Evolutionary conservation across 345 rosid genomes (phyloP).

Genomic region (Zanthoxylum bungeanum): DNA sequence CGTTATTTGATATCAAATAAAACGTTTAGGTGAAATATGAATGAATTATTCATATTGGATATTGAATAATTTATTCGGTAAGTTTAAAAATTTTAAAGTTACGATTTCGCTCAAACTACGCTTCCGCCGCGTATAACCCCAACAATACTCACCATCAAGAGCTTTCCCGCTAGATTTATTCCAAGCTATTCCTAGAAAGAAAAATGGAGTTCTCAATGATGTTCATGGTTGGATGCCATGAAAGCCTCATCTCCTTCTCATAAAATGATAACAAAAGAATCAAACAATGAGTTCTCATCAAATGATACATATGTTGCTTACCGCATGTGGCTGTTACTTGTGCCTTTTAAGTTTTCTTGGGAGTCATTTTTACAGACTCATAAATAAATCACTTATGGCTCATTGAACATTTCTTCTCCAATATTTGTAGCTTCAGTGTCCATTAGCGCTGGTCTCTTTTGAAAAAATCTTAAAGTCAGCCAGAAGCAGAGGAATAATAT

Average conservation of each 20-base stretch:
- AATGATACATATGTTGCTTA: conserved; percentile 53
- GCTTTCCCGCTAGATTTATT: conserved; percentile 41
- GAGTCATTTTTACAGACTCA: not conserved
- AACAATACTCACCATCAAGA: conserved; percentile 49
- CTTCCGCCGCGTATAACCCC: too few species aligned
- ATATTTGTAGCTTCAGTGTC: conserved; percentile 68
- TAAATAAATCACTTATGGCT: not conserved
- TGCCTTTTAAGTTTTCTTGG: conserved; percentile 3
- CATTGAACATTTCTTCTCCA: not conserved
- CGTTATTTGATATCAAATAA: too few species aligned
- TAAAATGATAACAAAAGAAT: too few species aligned
- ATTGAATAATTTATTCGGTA: too few species aligned
- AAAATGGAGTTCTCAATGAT: conserved; percentile 68
- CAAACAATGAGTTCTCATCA: conserved; percentile 21
- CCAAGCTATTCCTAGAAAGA: conserved; percentile 61
- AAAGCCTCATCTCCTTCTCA: too few species aligned
- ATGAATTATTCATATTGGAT: too few species aligned
- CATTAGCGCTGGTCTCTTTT: conserved; percentile 78
- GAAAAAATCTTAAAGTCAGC: conserved; percentile 67
- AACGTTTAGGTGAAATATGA: too few species aligned
- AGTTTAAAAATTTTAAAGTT: too few species aligned
- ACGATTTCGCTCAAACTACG: too few species aligned
- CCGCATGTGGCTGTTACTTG: conserved; percentile 62
- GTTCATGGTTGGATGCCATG: too few species aligned
- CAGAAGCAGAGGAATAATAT: conserved; percentile 71